Conservation (phyloP, 1,139 yeast species). For the Eremothecium coryli region DNA sequence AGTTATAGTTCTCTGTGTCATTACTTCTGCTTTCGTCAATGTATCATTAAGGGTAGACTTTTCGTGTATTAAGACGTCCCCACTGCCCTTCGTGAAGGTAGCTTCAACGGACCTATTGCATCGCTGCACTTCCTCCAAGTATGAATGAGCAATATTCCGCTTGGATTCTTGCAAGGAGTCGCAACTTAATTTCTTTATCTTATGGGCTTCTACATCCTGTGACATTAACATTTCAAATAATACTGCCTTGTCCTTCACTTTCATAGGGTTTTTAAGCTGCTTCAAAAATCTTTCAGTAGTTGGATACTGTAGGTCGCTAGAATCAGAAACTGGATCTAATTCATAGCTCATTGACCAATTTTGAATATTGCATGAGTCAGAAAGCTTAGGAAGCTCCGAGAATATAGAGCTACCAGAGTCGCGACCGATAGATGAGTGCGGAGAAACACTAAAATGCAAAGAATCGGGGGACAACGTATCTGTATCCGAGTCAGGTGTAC, state of each 20-base stretch:
- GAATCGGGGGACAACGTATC: constrained; percentile 4
- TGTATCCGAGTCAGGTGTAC: no score
- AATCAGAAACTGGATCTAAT: constrained; percentile 14
- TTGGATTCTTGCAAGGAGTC: constrained; percentile 4
- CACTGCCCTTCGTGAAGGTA: constrained; percentile 1
- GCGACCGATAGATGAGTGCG: constrained; percentile 17
- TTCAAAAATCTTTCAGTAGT: constrained; percentile 5
- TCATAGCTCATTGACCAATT: constrained; percentile 21
- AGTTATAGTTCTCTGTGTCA: no score
- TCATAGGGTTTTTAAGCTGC: constrained; percentile 24
- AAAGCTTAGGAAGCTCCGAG: constrained; percentile 20
- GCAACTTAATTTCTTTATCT: background rate
- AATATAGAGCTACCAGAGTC: constrained; percentile 23
- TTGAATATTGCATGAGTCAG: constrained; percentile 11
- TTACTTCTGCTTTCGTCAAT: no score
- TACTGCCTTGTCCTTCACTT: constrained; percentile 28
- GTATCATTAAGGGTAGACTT: no score
- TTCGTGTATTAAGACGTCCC: background rate
- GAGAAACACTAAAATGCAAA: constrained; percentile 10
- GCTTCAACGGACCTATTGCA: constrained; percentile 9
- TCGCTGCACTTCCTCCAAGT: constrained; percentile 15
- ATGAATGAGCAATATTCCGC: constrained; percentile 11
- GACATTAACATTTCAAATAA: constrained; percentile 25
- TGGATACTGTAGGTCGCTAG: constrained; percentile 11
- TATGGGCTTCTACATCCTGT: constrained; percentile 9